A percentile compares a stretch with the other conserved stretches of the same genome.
Conservation (phyloP, 257 asterid species). For the Solanum etuberosum region DNA sequence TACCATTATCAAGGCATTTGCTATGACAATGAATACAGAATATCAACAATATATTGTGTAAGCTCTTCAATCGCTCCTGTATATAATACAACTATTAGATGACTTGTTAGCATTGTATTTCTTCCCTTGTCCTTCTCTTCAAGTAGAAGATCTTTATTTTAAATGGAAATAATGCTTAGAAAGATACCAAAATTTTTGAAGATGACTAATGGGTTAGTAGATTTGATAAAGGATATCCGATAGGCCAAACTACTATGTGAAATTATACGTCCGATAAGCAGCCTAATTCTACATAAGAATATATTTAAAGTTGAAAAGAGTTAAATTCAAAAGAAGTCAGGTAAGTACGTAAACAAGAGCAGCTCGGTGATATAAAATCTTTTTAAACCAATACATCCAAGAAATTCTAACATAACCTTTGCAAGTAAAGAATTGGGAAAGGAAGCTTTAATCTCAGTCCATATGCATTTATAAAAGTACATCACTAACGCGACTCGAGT, state of each 20-base stretch:
- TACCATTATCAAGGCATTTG: slow-evolving; percentile 86
- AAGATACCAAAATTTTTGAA: slow-evolving; percentile 65
- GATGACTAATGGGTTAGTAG: slow-evolving; percentile 2
- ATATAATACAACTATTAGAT: slow-evolving; percentile 19
- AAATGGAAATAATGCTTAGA: neutral
- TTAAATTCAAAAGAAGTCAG: no score
- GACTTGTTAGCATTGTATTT: neutral
- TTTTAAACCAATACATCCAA: no score
- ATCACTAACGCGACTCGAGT: neutral
- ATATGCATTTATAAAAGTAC: neutral
- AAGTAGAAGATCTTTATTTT: neutral
- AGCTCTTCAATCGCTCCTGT: slow-evolving; percentile 58
- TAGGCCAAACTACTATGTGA: neutral
- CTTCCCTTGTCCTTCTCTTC: neutral
- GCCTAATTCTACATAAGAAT: neutral
- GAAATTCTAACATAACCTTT: no score
- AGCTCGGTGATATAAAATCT: no score
- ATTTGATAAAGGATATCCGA: neutral
- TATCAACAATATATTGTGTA: slow-evolving; percentile 40
- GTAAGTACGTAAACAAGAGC: no score
- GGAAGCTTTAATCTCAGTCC: neutral
- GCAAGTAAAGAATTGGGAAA: neutral
- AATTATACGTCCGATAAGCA: neutral
- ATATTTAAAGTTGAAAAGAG: neutral
- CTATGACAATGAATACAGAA: slow-evolving; percentile 41